A percentile compares a stretch with the other conserved stretches of the same genome.
Evolutionary conservation across 768 basidiomycete genomes (phyloP).

Genomic region (Russula compacta): DNA sequence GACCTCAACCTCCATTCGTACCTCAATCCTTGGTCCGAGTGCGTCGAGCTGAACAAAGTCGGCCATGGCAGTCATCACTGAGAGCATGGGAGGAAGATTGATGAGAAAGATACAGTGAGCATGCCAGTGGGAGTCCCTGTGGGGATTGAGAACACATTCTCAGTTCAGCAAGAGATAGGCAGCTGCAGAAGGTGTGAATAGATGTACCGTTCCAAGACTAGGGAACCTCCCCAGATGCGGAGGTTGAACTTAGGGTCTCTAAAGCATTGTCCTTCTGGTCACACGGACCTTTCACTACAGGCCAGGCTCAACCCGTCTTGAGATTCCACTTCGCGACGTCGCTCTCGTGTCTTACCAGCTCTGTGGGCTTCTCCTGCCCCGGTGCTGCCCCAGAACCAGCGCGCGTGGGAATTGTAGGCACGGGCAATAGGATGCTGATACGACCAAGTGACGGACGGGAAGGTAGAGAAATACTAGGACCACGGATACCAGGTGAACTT

Average conservation of each 20-base stretch:
- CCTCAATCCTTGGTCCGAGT: conserved; percentile 50
- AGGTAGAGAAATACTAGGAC: conserved; percentile 56
- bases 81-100: conserved; percentile 77
- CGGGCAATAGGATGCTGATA: conserved; percentile 26
- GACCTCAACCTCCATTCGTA: conserved; percentile 63
- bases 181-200: conserved; percentile 32
- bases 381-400: conserved; percentile 30
- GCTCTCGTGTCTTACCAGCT: conserved; percentile 31
- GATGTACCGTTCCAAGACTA: background rate
- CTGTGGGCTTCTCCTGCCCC: conserved; percentile 30
- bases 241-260: background rate
- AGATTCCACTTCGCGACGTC: conserved; percentile 61
- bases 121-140: conserved; percentile 43
- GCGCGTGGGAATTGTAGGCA: background rate
- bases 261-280: background rate
- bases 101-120: conserved; percentile 73
- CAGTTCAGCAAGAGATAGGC: conserved; percentile 74
- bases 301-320: conserved; percentile 41
- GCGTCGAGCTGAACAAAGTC: conserved; percentile 61
- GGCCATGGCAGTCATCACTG: conserved; percentile 69
- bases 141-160: conserved; percentile 57
- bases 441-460: conserved; percentile 38
- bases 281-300: conserved; percentile 37
- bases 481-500: conserved; percentile 27
- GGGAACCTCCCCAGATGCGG: conserved; percentile 3